Evolutionary conservation across 495 filamentous ascomycete species (phyloP), one percentile per base, ranked within the genome.

Genomic region (Aspergillus cavernicola): DNA sequence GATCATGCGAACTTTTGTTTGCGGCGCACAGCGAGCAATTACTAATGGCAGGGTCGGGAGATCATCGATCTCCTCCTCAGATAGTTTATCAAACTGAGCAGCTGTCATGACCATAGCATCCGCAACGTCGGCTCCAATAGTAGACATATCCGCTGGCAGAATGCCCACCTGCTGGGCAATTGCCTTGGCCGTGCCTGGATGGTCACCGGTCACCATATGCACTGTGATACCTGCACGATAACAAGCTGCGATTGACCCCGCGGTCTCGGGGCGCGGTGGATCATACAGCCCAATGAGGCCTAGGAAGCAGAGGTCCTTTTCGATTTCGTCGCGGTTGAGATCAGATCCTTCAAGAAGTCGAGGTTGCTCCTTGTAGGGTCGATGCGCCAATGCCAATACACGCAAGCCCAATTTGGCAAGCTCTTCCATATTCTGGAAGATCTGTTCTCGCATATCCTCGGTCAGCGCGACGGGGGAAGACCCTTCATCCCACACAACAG

Each of bases 1-100:
- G 23, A 93, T 85, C 82, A 91, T 89, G 44, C 86, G 82, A 16
- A 90, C 82, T 63, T 89, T 90, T 12, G 85, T 88, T 40, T 82
- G 77, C 2, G 86, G 87, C 2, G 83, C 80, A 53, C 85, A 89
- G 47, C 85, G 80, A 59, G 87, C 84, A 60, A 89, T 77, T 35
- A 91, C 85, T 48, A 87, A 58, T 1, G 86, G 84, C 8, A 90
- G 75, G 20, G 77, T 77, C 19, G 86, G 83, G 15, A 90, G 67
- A 1, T 62, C 60, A 56, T 90, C 87, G 60, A 89, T 82, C 58
- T 89, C 73, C 6, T 77, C 74, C 38, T 85, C 73, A 10, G 75
- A 74, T 24, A 90, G 70, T 37, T 78, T 78, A 64, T 88, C 86
- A 52, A 89, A 89, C 46, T 85, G 73, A 11, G 74, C 61, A 12